Percentiles rank a stretch among this genome's conserved stretches.
phyloP scores from a whole-genome alignment of 805 yeast species.

The Metschnikowia chrysomelidarum region DNA sequence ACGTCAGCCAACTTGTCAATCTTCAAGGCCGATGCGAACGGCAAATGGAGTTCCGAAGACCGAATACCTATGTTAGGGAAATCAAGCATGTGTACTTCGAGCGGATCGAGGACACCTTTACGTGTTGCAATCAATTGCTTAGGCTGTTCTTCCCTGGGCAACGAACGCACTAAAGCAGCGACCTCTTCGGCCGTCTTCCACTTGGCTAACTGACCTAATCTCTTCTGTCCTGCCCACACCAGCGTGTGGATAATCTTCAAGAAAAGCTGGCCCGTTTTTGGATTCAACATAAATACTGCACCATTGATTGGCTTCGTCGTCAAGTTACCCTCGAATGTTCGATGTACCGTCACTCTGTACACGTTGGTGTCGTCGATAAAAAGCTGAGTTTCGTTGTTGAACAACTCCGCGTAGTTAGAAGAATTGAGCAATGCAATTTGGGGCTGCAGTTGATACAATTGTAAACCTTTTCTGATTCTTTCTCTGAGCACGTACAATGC shows the following conservation, averaged over 20 bases:
- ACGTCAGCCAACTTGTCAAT: conserved; percentile 76
- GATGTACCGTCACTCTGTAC: conserved; percentile 87
- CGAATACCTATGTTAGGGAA: conserved; percentile 90
- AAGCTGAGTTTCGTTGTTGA: conserved; percentile 77
- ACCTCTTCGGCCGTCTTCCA: conserved; percentile 99
- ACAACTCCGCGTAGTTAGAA: conserved; percentile 84
- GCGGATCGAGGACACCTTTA: conserved; percentile 88
- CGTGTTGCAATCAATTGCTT: conserved; percentile 87
- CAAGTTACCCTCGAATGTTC: conserved; percentile 88
- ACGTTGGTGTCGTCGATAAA: conserved; percentile 94
- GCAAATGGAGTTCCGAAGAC: conserved; percentile 84
- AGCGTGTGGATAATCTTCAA: conserved; percentile 89
- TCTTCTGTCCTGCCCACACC: conserved; percentile 96
- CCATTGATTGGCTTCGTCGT: conserved; percentile 94
- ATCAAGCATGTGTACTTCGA: conserved; percentile 95
- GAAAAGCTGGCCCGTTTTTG: conserved; percentile 86
- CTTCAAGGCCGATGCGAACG: conserved; percentile 83
- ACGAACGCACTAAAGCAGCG: conserved; percentile 81
- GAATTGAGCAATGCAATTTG: conserved; percentile 90
- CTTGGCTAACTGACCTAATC: conserved; percentile 88
- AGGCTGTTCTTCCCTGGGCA: conserved; percentile 94
- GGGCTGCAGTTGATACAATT: conserved; percentile 88
- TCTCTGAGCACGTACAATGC: conserved; percentile 89
- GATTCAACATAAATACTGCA: conserved; percentile 84
- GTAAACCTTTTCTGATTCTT: conserved; percentile 90